Base-by-base conservation (phyloP, 768 basidiomycete species). In the Kondoa malvinella region DNA sequence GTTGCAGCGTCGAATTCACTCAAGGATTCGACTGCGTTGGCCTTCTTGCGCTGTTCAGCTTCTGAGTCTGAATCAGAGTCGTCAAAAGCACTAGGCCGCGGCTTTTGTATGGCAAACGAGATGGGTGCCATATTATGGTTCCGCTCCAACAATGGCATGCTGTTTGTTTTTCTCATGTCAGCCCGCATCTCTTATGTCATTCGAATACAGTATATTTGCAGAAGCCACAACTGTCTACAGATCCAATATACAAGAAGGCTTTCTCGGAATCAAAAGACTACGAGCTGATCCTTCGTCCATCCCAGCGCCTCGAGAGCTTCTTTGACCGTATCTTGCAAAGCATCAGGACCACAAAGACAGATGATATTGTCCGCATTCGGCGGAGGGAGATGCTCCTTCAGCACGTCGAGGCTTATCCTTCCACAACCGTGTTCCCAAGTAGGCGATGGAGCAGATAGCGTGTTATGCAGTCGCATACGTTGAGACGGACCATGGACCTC, bases 271-370 rank as follows among this genome's bases (percentile, higher is more conserved):
- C n/a, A n/a, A n/a, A n/a, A n/a, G n/a, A n/a, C n/a, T n/a, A n/a
- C n/a, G n/a, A n/a, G n/a, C n/a, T n/a, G n/a, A n/a, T n/a, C n/a
- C n/a, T n/a, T n/a, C n/a, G n/a, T n/a, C n/a, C n/a, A 59, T 21
- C 57, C 57, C 4, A 59, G n/a, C 4, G 57, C 4, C 57, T 21
- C 75, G 17, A 80, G 71, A 1, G 74, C 70, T 2, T 71, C 33
- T 0, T 76, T 72, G 67, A 81, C 76, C 4, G 57, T 59, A 12
- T 59, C 57, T 25, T 59, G 57, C 78, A 82, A 77, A 3, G 75
- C 73, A 4, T 77, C 77, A 0, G 84, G 84, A 0, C 83, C 84
- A 69, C 84, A 84, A 30, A 80, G 78, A 14, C 82, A 76, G 16
- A 83, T 72, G 40, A 84, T 66, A 4, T 73, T 77, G 34, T 80